Evolutionary conservation across 495 filamentous ascomycete genomes (phyloP).

Genomic region (Ramalina intermedia): DNA sequence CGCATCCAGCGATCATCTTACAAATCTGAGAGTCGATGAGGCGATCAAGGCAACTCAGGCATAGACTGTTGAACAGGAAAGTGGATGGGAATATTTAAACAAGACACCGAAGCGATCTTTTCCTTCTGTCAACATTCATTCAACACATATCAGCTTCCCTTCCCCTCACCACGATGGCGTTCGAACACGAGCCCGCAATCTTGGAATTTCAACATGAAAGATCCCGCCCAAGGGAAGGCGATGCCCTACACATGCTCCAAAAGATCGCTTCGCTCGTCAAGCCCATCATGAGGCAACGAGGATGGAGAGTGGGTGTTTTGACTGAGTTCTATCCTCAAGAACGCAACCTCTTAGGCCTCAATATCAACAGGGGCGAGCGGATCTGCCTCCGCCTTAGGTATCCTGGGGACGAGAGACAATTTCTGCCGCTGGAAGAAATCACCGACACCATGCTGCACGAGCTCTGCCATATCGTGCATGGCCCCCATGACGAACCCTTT

Average conservation of each 20-base stretch:
- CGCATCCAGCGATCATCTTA: too few species aligned
- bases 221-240: conserved; percentile 52
- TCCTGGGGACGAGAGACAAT: conserved; percentile 57
- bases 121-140: background rate
- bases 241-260: conserved; percentile 68
- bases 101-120: background rate
- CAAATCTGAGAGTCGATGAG: too few species aligned
- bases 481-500: conserved; percentile 72
- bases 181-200: conserved; percentile 54
- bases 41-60: too few species aligned
- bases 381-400: conserved; percentile 79
- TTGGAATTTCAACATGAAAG: conserved; percentile 67
- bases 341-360: conserved; percentile 65
- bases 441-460: conserved; percentile 93
- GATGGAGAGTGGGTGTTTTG: conserved; percentile 67
- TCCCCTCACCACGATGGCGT: background rate
- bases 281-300: conserved; percentile 79
- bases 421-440: conserved; percentile 65
- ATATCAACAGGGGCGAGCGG: conserved; percentile 58
- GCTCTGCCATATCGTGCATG: conserved; percentile 75
- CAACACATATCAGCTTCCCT: too few species aligned
- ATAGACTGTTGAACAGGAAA: too few species aligned
- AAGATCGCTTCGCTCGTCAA: conserved; percentile 85
- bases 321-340: conserved; percentile 75
- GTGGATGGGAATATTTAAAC: too few species aligned